These are phyloP conservation scores for Pichia cabralensis DNA, from an alignment of 805 yeast species.

Conservation along the genomic window DNA sequence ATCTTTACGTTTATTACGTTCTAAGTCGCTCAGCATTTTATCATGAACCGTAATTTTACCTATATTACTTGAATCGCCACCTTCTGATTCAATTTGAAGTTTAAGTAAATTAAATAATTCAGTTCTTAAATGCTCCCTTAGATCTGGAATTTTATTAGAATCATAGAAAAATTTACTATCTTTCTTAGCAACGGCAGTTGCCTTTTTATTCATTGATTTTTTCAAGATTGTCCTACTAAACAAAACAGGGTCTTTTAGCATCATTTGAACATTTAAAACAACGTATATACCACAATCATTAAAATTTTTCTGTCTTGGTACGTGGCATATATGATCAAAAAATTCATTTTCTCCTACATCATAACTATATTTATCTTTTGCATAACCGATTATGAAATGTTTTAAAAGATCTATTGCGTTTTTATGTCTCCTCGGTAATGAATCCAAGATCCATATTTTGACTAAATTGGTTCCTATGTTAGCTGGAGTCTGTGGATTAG, in stretches of 20 bases:
- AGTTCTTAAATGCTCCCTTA: constrained; percentile 19
- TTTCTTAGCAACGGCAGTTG: constrained; percentile 3
- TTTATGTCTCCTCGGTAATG: constrained; percentile 52
- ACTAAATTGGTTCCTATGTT: constrained; percentile 18
- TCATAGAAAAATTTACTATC: constrained; percentile 17
- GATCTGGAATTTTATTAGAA: constrained; percentile 17
- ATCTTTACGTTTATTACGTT: neutral
- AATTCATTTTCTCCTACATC: constrained; percentile 39
- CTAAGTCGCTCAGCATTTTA: neutral
- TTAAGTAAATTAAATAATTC: constrained; percentile 18
- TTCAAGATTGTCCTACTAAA: constrained; percentile 26
- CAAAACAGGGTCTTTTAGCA: constrained; percentile 37
- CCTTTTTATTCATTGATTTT: constrained; percentile 6
- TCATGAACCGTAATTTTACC: constrained; percentile 12
- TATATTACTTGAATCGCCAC: constrained; percentile 17
- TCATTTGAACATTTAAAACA: constrained; percentile 57
- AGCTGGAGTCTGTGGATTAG: neutral
- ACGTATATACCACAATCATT: constrained; percentile 95
- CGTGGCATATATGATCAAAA: constrained; percentile 26
- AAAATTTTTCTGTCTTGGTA: constrained; percentile 79
- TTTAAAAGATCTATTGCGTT: constrained; percentile 44
- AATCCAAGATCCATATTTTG: constrained; percentile 61
- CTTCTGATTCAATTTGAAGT: constrained; percentile 17
- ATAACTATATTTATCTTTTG: constrained; percentile 48
- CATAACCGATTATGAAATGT: constrained; percentile 55